A percentile compares a stretch with the other conserved stretches of the same genome.
Conservation (phyloP, 1,284 basidiomycete species). For the Cutaneotrichosporon sp. region DNA sequence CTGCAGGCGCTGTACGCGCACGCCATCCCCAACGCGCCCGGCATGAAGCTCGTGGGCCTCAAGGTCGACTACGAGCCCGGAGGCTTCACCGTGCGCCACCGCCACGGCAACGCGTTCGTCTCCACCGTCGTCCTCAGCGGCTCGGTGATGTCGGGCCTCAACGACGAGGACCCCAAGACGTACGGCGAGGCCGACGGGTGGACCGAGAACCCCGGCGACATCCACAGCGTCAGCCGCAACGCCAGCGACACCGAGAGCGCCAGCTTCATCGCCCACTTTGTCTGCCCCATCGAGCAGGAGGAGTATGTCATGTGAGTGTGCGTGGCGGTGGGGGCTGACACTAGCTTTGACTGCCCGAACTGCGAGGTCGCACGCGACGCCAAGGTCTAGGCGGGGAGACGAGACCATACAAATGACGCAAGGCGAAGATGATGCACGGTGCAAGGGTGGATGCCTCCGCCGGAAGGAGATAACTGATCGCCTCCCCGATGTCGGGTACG, state of each 20-base stretch:
- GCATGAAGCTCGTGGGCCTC: conserved; percentile 9
- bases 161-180: conserved; percentile 13
- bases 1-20: conserved; percentile 11
- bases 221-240: conserved; percentile 11
- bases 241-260: conserved; percentile 14
- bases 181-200: conserved; percentile 9
- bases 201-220: conserved; percentile 17
- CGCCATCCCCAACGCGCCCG: conserved; percentile 16
- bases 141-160: conserved; percentile 4
- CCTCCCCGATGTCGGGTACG: too few relatives aligned
- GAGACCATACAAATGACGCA: too few relatives aligned
- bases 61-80: conserved; percentile 16
- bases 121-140: conserved; percentile 7
- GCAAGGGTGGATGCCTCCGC: too few relatives aligned
- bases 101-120: conserved; percentile 18
- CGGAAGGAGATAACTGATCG: too few relatives aligned
- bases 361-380: too few relatives aligned
- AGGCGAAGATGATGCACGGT: too few relatives aligned
- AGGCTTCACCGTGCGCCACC: conserved; percentile 9
- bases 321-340: too few relatives aligned
- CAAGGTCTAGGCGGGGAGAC: too few relatives aligned
- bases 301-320: conserved; percentile 18
- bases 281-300: conserved; percentile 12
- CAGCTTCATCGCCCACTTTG: conserved; percentile 10
- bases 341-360: too few relatives aligned